These are phyloP conservation scores for Penicillium antarcticum DNA, from an alignment of 495 filamentous ascomycete species.

Conservation along the genomic window DNA sequence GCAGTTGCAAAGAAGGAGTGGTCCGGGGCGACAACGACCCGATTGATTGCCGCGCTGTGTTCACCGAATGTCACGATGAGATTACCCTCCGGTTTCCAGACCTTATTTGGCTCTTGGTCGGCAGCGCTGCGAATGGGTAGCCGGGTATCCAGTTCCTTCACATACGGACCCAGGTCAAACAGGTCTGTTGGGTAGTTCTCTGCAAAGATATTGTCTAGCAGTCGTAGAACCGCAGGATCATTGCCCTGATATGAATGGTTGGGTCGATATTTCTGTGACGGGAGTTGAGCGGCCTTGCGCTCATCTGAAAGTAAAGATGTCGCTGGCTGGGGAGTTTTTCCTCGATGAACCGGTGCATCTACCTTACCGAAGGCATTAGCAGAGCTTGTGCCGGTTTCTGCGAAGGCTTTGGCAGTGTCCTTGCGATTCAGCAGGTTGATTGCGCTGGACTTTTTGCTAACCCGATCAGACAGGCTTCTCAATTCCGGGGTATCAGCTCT, in stretches of 20 bases:
- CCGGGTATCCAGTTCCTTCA: constrained; percentile 64
- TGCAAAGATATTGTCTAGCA: constrained; percentile 84
- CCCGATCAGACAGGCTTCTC: constrained; percentile 24
- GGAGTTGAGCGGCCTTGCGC: constrained; percentile 19
- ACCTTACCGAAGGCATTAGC: constrained; percentile 83
- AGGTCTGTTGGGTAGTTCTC: constrained; percentile 85
- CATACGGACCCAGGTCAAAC: constrained; percentile 68
- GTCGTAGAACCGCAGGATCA: constrained; percentile 79
- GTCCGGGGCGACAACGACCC: constrained; percentile 80
- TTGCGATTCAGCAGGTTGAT: constrained; percentile 77
- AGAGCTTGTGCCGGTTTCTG: constrained; percentile 82
- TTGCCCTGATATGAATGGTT: constrained; percentile 80
- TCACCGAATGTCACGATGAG: constrained; percentile 86
- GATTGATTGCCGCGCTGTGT: constrained; percentile 77
- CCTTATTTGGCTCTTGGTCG: constrained; percentile 44
- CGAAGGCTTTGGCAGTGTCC: constrained; percentile 72
- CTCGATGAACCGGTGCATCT: constrained; percentile 59
- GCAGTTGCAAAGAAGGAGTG: constrained; percentile 93
- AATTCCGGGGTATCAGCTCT: constrained; percentile 32
- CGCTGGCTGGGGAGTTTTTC: constrained; percentile 25
- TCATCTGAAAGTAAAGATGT: constrained; percentile 31
- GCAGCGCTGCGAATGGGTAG: constrained; percentile 61
- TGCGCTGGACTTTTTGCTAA: constrained; percentile 70
- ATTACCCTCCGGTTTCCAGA: constrained; percentile 82
- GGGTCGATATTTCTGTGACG: constrained; percentile 36